Base-by-base conservation (phyloP, 257 asterid species). In the Euphrasia confusa region DNA sequence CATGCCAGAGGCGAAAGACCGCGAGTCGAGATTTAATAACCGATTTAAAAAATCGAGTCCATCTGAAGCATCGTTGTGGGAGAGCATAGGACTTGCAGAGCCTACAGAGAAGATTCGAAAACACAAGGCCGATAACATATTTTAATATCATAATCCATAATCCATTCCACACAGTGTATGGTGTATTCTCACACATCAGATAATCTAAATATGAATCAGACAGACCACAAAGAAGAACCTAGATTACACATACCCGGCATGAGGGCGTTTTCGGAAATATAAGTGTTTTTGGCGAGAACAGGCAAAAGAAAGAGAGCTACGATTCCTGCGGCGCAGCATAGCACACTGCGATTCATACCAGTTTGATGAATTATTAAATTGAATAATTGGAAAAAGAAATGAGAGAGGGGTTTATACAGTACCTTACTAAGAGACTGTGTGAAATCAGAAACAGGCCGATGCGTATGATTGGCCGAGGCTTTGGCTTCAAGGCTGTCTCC, bases 11-110 rank as follows among this genome's bases (percentile, higher is more conserved):
- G 24, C 24, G 24, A 21, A 21, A 21, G 24, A 21, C 24, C 24
- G 24, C 24, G 24, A 21, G 66, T 75, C 74, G 14, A 78, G 72
- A 71, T 74, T 80, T 35, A 81, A 60, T 71, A 92, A 76, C 83
- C 70, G 74, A 72, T 83, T 79, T 54, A 84, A 64, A 75, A 92
- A 83, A 53, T 58, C 72, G 61, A 68, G 74, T 24, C 95, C 99
- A 70, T 77, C 88, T 11, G 83, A 80, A 76, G 88, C 94, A 64
- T 92, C 95, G 58, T 80, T 84, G 26, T 61, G 76, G 5, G 97
- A 81, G 63, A 92, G 87, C 99, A 84, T 86, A 39, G 91, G 86
- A 66, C 83, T 81, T 17, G 94, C 97, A 76, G 99, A 89, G 68
- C 97, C 99, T 92, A 80, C 74, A 77, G 49, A 18, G 64, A 72